Base-by-base conservation (phyloP, 139 green algal genomes). In the Chlorella sp. region DNA sequence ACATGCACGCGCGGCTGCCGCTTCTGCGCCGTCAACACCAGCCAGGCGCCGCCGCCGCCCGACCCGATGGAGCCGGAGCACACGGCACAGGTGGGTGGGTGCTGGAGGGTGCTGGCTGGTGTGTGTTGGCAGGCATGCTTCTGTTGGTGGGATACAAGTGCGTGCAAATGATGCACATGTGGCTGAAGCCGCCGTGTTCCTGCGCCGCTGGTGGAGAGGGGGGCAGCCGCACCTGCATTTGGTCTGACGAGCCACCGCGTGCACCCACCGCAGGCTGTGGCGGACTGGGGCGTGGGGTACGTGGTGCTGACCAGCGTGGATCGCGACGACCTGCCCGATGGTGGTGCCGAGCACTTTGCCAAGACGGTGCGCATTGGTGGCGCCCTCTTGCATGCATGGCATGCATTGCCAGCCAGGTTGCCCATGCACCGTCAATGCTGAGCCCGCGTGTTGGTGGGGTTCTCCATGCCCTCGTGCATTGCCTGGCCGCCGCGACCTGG, bases 271-370 rank as follows among this genome's bases (percentile, higher is more conserved):
- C 87, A 90, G 72, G 93, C 95, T 0, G 88, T 98, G 5, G 95
- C 95, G 1, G 92, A 92, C 28, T 98, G 95, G 95, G 92, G 91
- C 25, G 92, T 97, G 15, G 95, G 92, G 17, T 98, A 99, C 80
- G 91, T 98, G 13, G 96, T 99, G 81, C 87, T 99, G 34, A 99
- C 96, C 26, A 96, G 91, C 0, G 95, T 98, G 39, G 94, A 97
- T 78, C 88, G 96, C 0, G 96, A 99, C 85, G 96, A 99, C 88
- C 85, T 98, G 83, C 91, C 94, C 9, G 96, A 99, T 85, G 95
- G 96, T 3, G 96, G 96, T 15, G 87, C 96, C 6, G 88, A 91
- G 23, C 96, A 98, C 90, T 98, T 98, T 94, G 93, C 95, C 4
- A 32, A 51, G 38, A 97, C 94, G 1, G 94, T 98, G 55, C 78